Conservation (phyloP, 192 early-diverging fungal genomes). For the Backusella morwellensis region DNA sequence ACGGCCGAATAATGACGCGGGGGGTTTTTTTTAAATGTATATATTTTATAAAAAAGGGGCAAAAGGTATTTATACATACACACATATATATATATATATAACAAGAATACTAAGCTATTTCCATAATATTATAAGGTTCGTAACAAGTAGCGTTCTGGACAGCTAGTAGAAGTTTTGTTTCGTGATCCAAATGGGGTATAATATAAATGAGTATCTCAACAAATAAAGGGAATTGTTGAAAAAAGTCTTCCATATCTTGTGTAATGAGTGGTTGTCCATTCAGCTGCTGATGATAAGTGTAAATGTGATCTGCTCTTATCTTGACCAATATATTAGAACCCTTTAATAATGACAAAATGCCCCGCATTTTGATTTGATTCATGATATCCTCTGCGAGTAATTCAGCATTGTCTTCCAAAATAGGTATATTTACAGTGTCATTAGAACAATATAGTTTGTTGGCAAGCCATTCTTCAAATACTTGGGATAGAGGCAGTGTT, state of each 20-base stretch:
- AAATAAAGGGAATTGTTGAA: conserved; percentile 43
- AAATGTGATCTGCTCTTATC: conserved; percentile 40
- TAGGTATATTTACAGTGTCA: conserved; percentile 29
- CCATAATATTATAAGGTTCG: conserved; percentile 24
- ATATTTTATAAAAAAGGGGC: background rate
- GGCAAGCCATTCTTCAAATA: conserved; percentile 41
- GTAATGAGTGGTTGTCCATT: conserved; percentile 26
- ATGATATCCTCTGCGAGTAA: conserved; percentile 36
- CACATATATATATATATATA: background rate
- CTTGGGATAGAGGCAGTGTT: conserved; percentile 29
- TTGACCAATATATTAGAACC: conserved; percentile 30
- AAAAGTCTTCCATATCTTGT: conserved; percentile 37
- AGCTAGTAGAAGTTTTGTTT: conserved; percentile 6
- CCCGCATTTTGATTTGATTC: conserved; percentile 27
- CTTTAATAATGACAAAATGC: conserved; percentile 8
- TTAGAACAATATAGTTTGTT: conserved; percentile 27
- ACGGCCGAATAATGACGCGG: background rate
- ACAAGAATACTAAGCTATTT: conserved; percentile 2
- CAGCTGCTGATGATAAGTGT: conserved; percentile 28
- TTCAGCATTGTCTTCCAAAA: conserved; percentile 37
- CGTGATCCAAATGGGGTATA: conserved; percentile 2
- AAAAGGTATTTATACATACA: background rate
- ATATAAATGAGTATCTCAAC: conserved; percentile 33
- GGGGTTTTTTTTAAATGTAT: background rate
- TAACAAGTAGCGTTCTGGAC: conserved; percentile 25